Percentiles rank a stretch among this genome's conserved stretches.
Conservation (phyloP, 331 rosid genomes). For the Pyracantha coccinea region DNA sequence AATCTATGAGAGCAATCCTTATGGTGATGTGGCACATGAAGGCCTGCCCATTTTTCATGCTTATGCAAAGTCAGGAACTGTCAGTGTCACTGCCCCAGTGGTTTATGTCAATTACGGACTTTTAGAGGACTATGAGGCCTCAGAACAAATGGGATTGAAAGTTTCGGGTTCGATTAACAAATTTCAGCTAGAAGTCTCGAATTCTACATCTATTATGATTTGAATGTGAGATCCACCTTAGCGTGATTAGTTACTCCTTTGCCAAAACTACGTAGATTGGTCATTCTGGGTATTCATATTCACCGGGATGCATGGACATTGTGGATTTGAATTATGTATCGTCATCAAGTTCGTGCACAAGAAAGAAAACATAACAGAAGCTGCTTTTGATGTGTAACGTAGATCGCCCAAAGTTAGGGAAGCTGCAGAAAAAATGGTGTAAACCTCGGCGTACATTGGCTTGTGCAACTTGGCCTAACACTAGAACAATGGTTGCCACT, state of each 20-base stretch:
- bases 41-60: slow-evolving; percentile 59
- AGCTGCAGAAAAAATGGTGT: slow-evolving; percentile 65
- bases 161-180: slow-evolving; percentile 25
- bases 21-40: slow-evolving; percentile 39
- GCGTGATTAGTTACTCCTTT: slow-evolving; percentile 9
- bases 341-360: not conserved
- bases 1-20: slow-evolving; percentile 43
- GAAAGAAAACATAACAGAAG: not conserved
- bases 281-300: slow-evolving; percentile 49
- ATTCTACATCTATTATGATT: not conserved
- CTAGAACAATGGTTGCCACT: not conserved
- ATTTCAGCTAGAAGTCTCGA: not conserved
- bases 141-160: slow-evolving; percentile 34
- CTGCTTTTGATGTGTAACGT: slow-evolving; percentile 4
- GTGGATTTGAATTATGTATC: not conserved
- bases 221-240: not conserved
- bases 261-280: slow-evolving; percentile 41
- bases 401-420: slow-evolving; percentile 57
- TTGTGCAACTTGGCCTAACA: slow-evolving; percentile 31
- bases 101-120: slow-evolving; percentile 61
- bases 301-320: slow-evolving; percentile 83
- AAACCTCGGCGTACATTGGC: slow-evolving; percentile 63
- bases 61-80: slow-evolving; percentile 51
- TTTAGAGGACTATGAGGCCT: slow-evolving; percentile 40
- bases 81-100: slow-evolving; percentile 28